A percentile compares a stretch with the other conserved stretches of the same genome.
Evolutionary conservation across 768 basidiomycete genomes (phyloP).

Genomic region (Tylopilus balloui): DNA sequence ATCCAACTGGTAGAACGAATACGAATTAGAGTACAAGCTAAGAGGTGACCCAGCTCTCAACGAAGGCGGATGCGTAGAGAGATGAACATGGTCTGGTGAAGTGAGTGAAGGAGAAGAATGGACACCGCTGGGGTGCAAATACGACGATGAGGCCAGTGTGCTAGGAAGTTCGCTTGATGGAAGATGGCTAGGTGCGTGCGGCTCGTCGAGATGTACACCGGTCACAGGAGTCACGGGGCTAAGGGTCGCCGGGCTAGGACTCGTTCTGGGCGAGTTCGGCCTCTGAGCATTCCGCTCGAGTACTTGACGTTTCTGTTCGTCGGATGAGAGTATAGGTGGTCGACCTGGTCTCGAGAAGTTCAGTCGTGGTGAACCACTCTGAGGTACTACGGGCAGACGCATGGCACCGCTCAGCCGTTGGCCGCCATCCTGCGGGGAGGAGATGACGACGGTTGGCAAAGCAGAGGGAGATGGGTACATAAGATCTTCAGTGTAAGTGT

Average conservation of each 20-base stretch:
- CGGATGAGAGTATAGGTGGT: constrained; percentile 37
- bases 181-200: not conserved
- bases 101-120: constrained; percentile 14
- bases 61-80: constrained; percentile 35
- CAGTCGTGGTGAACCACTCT: constrained; percentile 32
- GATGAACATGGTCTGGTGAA: constrained; percentile 9
- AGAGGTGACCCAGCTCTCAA: constrained; percentile 36
- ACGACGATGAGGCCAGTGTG: not conserved
- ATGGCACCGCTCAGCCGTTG: constrained; percentile 21
- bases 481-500: constrained; percentile 6
- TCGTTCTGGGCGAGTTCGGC: constrained; percentile 29
- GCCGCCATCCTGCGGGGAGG: constrained; percentile 35
- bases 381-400: constrained; percentile 40
- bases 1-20: constrained; percentile 64
- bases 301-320: constrained; percentile 39
- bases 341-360: constrained; percentile 67
- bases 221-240: constrained; percentile 21
- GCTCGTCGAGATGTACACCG: constrained; percentile 13
- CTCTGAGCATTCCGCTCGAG: constrained; percentile 57
- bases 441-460: constrained; percentile 54
- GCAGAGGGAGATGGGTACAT: constrained; percentile 22
- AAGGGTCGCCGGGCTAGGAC: constrained; percentile 4
- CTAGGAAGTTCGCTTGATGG: not conserved
- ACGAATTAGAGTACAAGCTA: constrained; percentile 51
- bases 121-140: constrained; percentile 18